A percentile compares a stretch with the other conserved stretches of the same genome.
Evolutionary conservation across 352 stramenopile species (phyloP).

Genomic region (Globisporangium apiculatum): DNA sequence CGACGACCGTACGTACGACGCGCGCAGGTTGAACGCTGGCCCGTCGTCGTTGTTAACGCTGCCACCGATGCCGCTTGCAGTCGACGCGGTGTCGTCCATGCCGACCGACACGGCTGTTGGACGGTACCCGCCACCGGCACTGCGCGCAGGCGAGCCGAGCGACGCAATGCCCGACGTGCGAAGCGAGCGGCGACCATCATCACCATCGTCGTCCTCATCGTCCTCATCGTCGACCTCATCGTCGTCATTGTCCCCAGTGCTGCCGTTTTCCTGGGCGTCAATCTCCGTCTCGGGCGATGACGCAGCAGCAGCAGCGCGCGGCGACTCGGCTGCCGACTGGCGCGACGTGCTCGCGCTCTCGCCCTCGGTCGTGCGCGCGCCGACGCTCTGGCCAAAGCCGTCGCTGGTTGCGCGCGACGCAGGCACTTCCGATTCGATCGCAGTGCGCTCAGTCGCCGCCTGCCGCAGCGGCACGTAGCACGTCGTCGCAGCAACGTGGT

Average conservation of each 20-base stretch:
- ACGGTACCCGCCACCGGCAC: slow-evolving; percentile 1
- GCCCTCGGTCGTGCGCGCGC: slow-evolving; percentile 62
- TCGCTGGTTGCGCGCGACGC: slow-evolving; percentile 6
- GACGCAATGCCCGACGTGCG: slow-evolving; percentile 7
- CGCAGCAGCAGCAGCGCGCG: slow-evolving; percentile 32
- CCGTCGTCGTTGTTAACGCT: slow-evolving; percentile 28
- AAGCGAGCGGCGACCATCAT: not conserved
- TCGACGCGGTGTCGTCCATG: slow-evolving; percentile 45
- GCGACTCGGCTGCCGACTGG: slow-evolving; percentile 60
- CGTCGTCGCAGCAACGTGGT: slow-evolving; percentile 52
- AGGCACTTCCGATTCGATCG: slow-evolving; percentile 38
- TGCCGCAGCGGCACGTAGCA: slow-evolving; percentile 41
- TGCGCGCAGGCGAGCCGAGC: slow-evolving; percentile 18
- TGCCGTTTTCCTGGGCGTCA: slow-evolving; percentile 46
- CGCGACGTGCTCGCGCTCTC: slow-evolving; percentile 50
- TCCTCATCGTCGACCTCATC: slow-evolving; percentile 24
- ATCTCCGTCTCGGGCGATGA: slow-evolving; percentile 61
- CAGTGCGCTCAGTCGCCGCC: slow-evolving; percentile 12
- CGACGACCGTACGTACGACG: slow-evolving; percentile 62
- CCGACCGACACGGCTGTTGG: slow-evolving; percentile 4
- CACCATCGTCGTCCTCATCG: slow-evolving; percentile 2
- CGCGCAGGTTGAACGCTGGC: slow-evolving; percentile 31
- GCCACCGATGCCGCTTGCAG: slow-evolving; percentile 21
- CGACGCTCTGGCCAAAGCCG: slow-evolving; percentile 55
- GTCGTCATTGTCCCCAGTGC: slow-evolving; percentile 13